Evolutionary conservation across 2,329 filamentous ascomycete genomes (phyloP), one percentile per base, ranked within the genome.

Genomic region (Calonectria leucothoes): DNA sequence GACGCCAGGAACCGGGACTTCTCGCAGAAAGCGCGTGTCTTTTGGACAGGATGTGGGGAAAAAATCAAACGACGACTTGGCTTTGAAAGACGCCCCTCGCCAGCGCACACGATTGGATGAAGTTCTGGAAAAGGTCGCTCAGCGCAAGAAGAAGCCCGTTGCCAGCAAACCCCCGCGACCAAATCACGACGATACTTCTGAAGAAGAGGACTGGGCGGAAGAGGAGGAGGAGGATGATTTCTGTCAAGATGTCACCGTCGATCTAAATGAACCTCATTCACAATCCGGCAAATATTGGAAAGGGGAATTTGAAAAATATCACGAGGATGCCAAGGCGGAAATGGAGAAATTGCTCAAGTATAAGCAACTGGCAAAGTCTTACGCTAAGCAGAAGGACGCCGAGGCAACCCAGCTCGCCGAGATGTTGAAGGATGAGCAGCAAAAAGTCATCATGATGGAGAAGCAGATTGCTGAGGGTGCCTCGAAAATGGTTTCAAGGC

Each of bases 241-340:
- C 39, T 85, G 84, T 77, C 87, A 89, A 69, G 93, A 95, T 78
- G 85, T 92, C 70, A 95, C 93, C 0, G 84, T 93, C 61, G 94
- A 95, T 79, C 85, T 95, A 63, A 93, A 93, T 75, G 92, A 94
- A 79, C 94, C 94, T 8, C 90, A 92, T 75, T 95, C 94, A 2
- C 90, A 93, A 72, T 95, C 94, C 5, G 94, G 94, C 8, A 92
- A 90, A 78, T 95, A 94, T 83, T 96, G 94, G 94, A 96, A 96
- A 84, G 89, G 91, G 29, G 91, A 95, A 80, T 96, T 94, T 79
- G 90, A 94, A 77, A 90, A 88, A 69, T 96, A 96, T 80, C 92
- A 94, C 63, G 88, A 91, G 55, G 93, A 94, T 75, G 94, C 94
- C 75, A 91, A 91, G 82, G 89, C 88, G 52, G 93, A 96, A 83